Evolutionary conservation across 371 early-diverging fungal genomes (phyloP), one percentile per base, ranked within the genome.

Genomic region (Rhizopus delemar): DNA sequence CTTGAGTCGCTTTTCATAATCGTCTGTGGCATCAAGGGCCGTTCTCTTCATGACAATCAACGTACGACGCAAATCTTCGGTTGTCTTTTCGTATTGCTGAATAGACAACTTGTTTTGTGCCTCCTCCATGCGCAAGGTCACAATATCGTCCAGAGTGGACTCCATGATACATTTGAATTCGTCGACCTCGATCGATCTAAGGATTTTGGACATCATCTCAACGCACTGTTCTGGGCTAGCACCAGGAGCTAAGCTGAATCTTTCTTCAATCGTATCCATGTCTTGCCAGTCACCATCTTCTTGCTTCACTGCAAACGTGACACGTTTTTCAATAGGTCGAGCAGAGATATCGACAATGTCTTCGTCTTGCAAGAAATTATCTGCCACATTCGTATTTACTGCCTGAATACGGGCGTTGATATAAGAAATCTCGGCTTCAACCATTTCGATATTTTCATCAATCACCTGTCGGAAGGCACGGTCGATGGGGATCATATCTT

Each of bases 401-500:
- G 84, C 84, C 35, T 82, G 80, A 49, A 92, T 86, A 33, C 87
- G 81, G 28, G 84, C 86, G 57, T 88, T 85, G 29, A 90, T 64
- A 56, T 86, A 90, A 5, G 85, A 73, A 35, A 94, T 83, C 65
- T 94, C 95, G 11, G 92, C 86, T 43, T 89, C 90, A 32, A 94
- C 86, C 33, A 86, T 84, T 51, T 87, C 87, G n/a, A 94, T 74
- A 8, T 91, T 88, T 45, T 93, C 93, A 55, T 92, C 90, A 88
- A 91, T 89, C 63, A 88, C 87, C 15, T 81, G 71, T 33, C 80
- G 72, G 3, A 84, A 74, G 34, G 86, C 81, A 60, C 71, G 72
- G 9, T 78, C 74, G 36, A 80, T 60, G n/a, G 74, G 50, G 9
- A 71, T 63, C 1, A 73, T 73, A 22, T 63, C 69, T 64, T 58